Evolutionary conservation across 352 stramenopile genomes (phyloP), one percentile per base, ranked within the genome.

Genomic region (Lagenidium giganteum): DNA sequence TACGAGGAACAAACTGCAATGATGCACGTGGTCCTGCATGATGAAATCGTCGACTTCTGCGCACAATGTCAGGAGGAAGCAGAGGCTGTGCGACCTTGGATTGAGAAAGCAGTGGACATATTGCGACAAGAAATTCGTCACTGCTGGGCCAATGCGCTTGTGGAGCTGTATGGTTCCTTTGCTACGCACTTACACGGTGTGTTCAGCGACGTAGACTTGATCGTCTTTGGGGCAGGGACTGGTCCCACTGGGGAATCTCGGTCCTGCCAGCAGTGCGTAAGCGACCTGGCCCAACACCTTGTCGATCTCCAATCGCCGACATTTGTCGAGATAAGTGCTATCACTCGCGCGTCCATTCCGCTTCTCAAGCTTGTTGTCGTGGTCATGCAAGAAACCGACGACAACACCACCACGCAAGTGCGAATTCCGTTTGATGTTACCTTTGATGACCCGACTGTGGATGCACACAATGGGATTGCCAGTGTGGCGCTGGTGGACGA

Each of bases 391-490:
- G 18, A 45, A 27, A 39, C 14, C 8, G n/a, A 22, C 2, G 24
- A 36, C 5, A 29, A 16, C 29, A 16, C 12, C 42, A 22, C 12
- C 5, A 28, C 24, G 13, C 40, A 22, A 18, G 22, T 82, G 18
- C 61, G 57, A 11, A 70, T 92, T 8, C 76, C 76, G n/a, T 77
- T 92, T 9, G 81, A 93, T 29, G 89, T 93, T 30, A 93, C 81
- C 7, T 93, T 90, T 33, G 80, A 89, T 46, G 72, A 86, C n/a
- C 70, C 78, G 0, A 51, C 54, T 5, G 65, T 67, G 2, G 52
- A 62, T 24, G 54, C 62, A 7, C 81, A 93, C 47, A 87, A 89
- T 18, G 78, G 81, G 1, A 62, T 93, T 13, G 81, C 81, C 13
- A 93, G 78, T 45, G 81, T 76, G 5, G 67, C 70, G 7, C 48